A percentile compares a stretch with the other conserved stretches of the same genome.
These are phyloP conservation scores for Magnusiomyces sp. DNA, from an alignment of 1,139 yeast species.

Conservation along the genomic window DNA sequence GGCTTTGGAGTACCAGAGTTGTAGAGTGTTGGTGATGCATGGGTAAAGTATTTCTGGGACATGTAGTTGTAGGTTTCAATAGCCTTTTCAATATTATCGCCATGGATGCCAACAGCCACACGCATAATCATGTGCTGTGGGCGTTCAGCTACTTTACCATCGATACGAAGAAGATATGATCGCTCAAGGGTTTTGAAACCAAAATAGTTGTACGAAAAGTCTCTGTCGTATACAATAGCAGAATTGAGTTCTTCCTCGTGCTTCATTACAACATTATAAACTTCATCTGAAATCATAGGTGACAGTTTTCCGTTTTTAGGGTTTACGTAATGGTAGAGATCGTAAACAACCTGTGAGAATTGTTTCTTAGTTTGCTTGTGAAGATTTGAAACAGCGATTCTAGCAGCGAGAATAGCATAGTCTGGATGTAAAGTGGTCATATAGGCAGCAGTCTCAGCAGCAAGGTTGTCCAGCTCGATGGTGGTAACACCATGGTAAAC, in stretches of 20 bases:
- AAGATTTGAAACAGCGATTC: constrained; percentile 68
- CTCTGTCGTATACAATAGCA: constrained; percentile 59
- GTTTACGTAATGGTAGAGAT: constrained; percentile 58
- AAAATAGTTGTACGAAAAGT: constrained; percentile 58
- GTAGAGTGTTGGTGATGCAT: constrained; percentile 75
- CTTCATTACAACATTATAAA: constrained; percentile 44
- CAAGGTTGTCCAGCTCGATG: constrained; percentile 63
- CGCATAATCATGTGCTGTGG: constrained; percentile 77
- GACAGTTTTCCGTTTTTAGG: constrained; percentile 52
- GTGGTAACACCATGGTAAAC: constrained; percentile 82
- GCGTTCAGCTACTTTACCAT: constrained; percentile 60
- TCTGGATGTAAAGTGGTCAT: constrained; percentile 89
- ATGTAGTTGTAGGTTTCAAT: constrained; percentile 63
- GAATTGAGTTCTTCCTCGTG: constrained; percentile 50
- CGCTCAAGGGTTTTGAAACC: constrained; percentile 71
- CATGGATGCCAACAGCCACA: constrained; percentile 73
- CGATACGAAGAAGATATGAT: constrained; percentile 53
- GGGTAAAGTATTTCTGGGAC: constrained; percentile 69
- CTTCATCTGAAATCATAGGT: constrained; percentile 59
- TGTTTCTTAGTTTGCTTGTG: constrained; percentile 71
- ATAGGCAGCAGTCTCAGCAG: constrained; percentile 83
- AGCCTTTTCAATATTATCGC: constrained; percentile 50
- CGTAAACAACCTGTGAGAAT: constrained; percentile 58
- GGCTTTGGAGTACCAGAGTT: constrained; percentile 72
- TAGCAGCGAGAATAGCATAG: constrained; percentile 75